Evolutionary conservation across 176 grass and related monocot species (phyloP), one percentile per base, ranked within the genome.

Genomic region (Poa pratensis): DNA sequence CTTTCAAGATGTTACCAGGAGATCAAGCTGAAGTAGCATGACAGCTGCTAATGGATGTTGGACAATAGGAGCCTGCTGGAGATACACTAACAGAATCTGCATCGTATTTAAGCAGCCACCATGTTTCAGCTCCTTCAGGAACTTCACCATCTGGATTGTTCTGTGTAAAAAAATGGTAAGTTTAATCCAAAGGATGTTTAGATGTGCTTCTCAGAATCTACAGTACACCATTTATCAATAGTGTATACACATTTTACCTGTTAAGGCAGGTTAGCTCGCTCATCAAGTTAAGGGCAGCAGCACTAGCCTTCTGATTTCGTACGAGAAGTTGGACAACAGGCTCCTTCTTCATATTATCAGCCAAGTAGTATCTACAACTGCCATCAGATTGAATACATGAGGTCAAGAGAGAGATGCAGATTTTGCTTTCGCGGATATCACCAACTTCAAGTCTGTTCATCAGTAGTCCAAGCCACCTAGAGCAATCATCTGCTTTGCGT

Each of bases 31-130:
- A 66, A 99, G 86, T 82, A 99, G 80, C 88, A 99, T 79, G 42
- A 83, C 86, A 82, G 96, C 96, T 75, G 90, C 88, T 81, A 99
- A 65, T 59, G 96, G 96, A 59, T 92, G 88, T 80, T 99, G 93
- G 67, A 86, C 80, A 65, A 88, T 23, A 34, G 96, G 91, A 69
- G 96, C 91, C 63, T 99, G 93, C 46, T 96, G 96, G 35, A 99
- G 91, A 90, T 94, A 96, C 26, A 96, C 94, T 82, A 99, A 89
- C 5, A 99, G 60, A 87, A 96, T 89, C 78, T 99, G 96, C 96
- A 96, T 96, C 35, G 86, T 91, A 80, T 96, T 99, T 46, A 99
- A 89, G 69, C 90, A 89, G 76, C 88, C 88, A 84, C 79, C 77
- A 82, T 86, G 64, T 82, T 90, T 94, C 52, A 99, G 79, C 86